Evolutionary conservation across 1,284 basidiomycete genomes (phyloP).

Genomic region (Apiotrichum mycotoxinovorans): DNA sequence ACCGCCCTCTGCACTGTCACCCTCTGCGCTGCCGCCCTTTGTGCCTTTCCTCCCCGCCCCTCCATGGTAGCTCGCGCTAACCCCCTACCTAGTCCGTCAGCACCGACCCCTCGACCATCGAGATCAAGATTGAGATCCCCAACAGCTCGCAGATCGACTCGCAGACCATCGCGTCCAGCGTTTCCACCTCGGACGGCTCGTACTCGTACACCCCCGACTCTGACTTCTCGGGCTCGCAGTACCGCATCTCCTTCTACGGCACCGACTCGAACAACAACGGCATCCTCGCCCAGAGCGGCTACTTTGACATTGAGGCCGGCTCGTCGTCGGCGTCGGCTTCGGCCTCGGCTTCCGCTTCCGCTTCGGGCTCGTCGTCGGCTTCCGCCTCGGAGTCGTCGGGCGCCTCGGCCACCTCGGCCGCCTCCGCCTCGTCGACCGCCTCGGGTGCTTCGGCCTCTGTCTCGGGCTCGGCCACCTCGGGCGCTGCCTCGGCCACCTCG

Average conservation of each 20-base stretch:
- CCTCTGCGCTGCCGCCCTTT: neutral
- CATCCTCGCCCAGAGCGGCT: constrained; percentile 42
- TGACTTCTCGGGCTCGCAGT: constrained; percentile 24
- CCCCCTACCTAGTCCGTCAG: neutral
- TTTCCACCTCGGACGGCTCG: constrained; percentile 29
- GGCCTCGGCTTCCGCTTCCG: constrained; percentile 2
- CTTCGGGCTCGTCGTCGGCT: constrained; percentile 11
- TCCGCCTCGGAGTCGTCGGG: neutral
- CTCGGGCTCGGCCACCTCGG: neutral
- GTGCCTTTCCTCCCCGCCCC: neutral
- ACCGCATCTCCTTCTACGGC: constrained; percentile 13
- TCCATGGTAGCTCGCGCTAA: neutral
- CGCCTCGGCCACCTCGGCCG: constrained; percentile 2
- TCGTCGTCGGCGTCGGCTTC: neutral
- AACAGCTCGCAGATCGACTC: constrained; percentile 22
- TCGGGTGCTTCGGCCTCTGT: neutral
- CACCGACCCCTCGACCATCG: constrained; percentile 19
- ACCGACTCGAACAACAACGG: constrained; percentile 29
- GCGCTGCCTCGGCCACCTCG: neutral
- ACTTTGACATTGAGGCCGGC: constrained; percentile 34
- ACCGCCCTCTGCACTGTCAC: neutral
- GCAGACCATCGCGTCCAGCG: constrained; percentile 42
- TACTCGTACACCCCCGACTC: constrained; percentile 39
- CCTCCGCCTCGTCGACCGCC: neutral
- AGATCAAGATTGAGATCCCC: constrained; percentile 34